A percentile compares a stretch with the other conserved stretches of the same genome.
Evolutionary conservation across 441 rosid genomes (phyloP).

Genomic region (Manihot esculenta): DNA sequence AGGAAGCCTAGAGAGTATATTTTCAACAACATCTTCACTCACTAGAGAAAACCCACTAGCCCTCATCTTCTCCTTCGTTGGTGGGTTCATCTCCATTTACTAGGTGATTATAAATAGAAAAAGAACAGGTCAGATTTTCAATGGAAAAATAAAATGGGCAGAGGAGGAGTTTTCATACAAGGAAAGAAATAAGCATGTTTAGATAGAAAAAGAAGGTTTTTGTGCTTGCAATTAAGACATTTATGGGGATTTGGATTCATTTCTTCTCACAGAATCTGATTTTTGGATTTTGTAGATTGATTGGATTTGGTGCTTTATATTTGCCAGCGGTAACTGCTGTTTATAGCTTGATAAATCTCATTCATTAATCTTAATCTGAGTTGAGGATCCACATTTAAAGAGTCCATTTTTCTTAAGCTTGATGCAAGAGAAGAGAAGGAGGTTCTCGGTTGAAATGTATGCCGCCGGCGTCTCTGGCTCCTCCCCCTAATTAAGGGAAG

Average conservation of each 20-base stretch:
- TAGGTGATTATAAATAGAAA: background rate
- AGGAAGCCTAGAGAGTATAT: constrained; percentile 49
- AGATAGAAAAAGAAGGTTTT: constrained; percentile 11
- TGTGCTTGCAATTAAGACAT: constrained; percentile 18
- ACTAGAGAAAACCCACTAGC: constrained; percentile 23
- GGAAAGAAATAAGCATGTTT: constrained; percentile 10
- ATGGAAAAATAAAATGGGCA: constrained; percentile 4
- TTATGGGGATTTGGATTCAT: constrained; percentile 23
- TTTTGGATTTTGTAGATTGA: constrained; percentile 21
- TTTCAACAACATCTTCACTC: constrained; percentile 48
- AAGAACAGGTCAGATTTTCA: background rate
- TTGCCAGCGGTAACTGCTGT: constrained; percentile 4
- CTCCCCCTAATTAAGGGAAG: background rate
- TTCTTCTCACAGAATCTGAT: constrained; percentile 14
- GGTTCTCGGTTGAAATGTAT: background rate
- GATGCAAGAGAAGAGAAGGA: too few species aligned
- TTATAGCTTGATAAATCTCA: background rate
- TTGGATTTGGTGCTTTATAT: constrained; percentile 11
- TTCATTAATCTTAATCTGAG: background rate
- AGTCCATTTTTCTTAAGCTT: too few species aligned
- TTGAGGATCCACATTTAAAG: constrained; percentile 7
- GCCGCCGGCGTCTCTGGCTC: background rate
- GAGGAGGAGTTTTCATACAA: constrained; percentile 9
- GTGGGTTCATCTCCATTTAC: background rate
- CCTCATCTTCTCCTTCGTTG: background rate